A percentile compares a stretch with the other conserved stretches of the same genome.
phyloP scores from a whole-genome alignment of 2,329 filamentous ascomycete genomes.

The Talaromyces atroroseus region DNA sequence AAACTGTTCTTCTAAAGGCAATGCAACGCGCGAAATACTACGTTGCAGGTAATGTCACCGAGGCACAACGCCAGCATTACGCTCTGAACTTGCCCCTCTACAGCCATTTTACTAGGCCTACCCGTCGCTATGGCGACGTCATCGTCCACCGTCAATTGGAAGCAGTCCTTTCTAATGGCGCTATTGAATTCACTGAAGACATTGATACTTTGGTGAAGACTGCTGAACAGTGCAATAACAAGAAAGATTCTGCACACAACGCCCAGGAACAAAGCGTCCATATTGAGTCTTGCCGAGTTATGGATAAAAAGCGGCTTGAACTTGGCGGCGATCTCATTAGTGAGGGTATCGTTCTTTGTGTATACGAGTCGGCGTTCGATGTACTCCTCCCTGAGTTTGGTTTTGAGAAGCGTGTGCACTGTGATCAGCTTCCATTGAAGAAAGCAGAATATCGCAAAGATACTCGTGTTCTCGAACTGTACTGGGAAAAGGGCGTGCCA shows the following conservation, averaged over 20 bases:
- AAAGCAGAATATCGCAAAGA: constrained; percentile 99
- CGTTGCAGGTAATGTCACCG: constrained; percentile 70
- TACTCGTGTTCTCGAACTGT: constrained; percentile 86
- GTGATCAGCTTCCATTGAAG: constrained; percentile 91
- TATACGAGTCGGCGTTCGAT: constrained; percentile 98
- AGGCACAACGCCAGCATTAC: constrained; percentile 80
- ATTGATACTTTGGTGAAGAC: constrained; percentile 84
- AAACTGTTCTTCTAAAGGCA: constrained; percentile 87
- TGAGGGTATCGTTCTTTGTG: constrained; percentile 91
- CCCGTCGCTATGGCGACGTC: constrained; percentile 89
- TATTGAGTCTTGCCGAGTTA: constrained; percentile 91
- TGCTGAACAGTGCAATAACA: constrained; percentile 93
- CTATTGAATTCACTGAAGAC: constrained; percentile 82
- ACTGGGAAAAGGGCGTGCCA: constrained; percentile 99
- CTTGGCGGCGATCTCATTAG: constrained; percentile 86
- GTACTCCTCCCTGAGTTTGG: constrained; percentile 97
- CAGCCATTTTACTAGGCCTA: constrained; percentile 96
- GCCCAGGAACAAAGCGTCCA: constrained; percentile 98
- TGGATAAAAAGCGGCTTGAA: constrained; percentile 87
- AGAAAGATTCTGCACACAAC: constrained; percentile 96
- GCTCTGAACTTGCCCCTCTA: constrained; percentile 88
- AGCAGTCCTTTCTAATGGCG: constrained; percentile 72
- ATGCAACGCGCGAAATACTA: constrained; percentile 97
- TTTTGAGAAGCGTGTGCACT: constrained; percentile 98
- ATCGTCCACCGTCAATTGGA: constrained; percentile 94